Conservation (phyloP, 2,329 filamentous ascomycete genomes). For the Fusarium sp. region DNA sequence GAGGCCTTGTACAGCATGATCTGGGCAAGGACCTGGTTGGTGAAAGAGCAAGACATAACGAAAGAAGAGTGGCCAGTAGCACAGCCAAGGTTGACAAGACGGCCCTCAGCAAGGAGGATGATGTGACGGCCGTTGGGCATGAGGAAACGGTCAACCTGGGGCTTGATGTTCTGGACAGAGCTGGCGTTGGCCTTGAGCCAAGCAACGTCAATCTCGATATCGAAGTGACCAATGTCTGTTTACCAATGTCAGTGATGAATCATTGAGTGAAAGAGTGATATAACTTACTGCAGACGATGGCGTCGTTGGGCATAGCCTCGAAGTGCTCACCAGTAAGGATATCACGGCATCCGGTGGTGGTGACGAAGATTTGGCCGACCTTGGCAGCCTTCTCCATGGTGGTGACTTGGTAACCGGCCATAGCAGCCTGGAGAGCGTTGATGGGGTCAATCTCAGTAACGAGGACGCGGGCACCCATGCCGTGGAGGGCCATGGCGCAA, state of each 20-base stretch:
- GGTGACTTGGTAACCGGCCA: slow-evolving; percentile 95
- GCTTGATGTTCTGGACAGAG: slow-evolving; percentile 98
- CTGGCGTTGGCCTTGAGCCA: slow-evolving; percentile 98
- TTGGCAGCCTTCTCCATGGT: slow-evolving; percentile 97
- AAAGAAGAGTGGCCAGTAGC: slow-evolving; percentile 99
- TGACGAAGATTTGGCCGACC: slow-evolving; percentile 96
- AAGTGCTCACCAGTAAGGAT: slow-evolving; percentile 94
- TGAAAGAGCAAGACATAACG: slow-evolving; percentile 99
- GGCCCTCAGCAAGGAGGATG: slow-evolving; percentile 97
- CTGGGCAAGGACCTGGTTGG: slow-evolving; percentile 99
- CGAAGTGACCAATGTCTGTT: slow-evolving; percentile 95
- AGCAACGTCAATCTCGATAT: slow-evolving; percentile 99
- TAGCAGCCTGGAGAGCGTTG: slow-evolving; percentile 98
- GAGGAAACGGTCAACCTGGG: slow-evolving; percentile 97
- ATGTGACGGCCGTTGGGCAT: slow-evolving; percentile 96
- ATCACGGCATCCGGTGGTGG: slow-evolving; percentile 98
- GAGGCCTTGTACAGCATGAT: slow-evolving; percentile 97
- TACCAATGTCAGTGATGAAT: slow-evolving; percentile 3
- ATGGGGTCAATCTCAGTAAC: slow-evolving; percentile 98
- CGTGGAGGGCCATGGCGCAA: slow-evolving; percentile 93
- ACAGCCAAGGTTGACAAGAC: slow-evolving; percentile 99
- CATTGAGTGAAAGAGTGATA: background rate
- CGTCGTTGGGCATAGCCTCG: slow-evolving; percentile 94
- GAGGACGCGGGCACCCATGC: slow-evolving; percentile 96
- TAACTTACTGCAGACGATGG: slow-evolving; percentile 91